Percentiles rank a stretch among this genome's conserved stretches.
These are phyloP conservation scores for Boletus vermiculosoides DNA, from an alignment of 768 basidiomycete species.

Conservation along the genomic window DNA sequence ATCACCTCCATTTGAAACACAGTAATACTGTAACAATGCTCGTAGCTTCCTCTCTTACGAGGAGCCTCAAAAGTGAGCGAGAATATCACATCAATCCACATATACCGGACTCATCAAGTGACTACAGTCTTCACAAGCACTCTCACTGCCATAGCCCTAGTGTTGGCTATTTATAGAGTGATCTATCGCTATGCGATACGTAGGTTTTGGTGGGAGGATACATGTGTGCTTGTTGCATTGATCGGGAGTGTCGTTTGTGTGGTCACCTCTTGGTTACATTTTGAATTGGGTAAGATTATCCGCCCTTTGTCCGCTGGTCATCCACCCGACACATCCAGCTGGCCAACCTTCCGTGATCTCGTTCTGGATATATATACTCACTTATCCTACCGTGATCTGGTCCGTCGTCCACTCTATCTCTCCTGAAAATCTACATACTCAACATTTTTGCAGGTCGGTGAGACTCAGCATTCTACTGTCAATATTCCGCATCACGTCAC, in stretches of 20 bases:
- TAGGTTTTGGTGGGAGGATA: slow-evolving; percentile 23
- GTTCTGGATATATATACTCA: slow-evolving; percentile 10
- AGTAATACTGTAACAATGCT: neutral
- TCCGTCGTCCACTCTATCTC: slow-evolving; percentile 1
- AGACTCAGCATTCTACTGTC: slow-evolving; percentile 18
- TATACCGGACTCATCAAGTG: neutral
- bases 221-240: slow-evolving; percentile 4
- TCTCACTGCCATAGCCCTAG: slow-evolving; percentile 3
- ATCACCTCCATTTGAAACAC: neutral
- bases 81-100: neutral
- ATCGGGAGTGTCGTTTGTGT: slow-evolving; percentile 4
- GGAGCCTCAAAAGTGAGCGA: slow-evolving; percentile 14
- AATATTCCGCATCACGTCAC: slow-evolving; percentile 8
- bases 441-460: slow-evolving; percentile 7
- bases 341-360: slow-evolving; percentile 1
- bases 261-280: neutral
- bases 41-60: neutral
- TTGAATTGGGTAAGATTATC: slow-evolving; percentile 2
- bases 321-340: slow-evolving; percentile 1
- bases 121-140: slow-evolving; percentile 9
- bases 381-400: slow-evolving; percentile 14
- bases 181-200: neutral
- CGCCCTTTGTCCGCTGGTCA: neutral
- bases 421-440: neutral
- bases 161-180: slow-evolving; percentile 1